Base-by-base conservation (phyloP, 768 basidiomycete species). In the Collybiopsis luxurians region DNA sequence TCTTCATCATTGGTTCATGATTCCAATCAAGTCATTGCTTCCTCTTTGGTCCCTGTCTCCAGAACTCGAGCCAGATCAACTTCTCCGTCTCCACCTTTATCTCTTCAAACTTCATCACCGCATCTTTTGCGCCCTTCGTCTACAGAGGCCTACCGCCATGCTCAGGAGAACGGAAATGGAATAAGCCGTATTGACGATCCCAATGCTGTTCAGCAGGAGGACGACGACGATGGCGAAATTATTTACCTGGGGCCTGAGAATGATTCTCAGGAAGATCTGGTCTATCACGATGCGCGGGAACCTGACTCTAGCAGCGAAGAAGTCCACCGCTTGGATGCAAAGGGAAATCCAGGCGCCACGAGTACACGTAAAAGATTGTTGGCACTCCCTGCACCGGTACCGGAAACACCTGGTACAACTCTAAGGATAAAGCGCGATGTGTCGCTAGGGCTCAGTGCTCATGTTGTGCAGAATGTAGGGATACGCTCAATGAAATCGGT, bases 401-500 rank as follows among this genome's bases (percentile, higher is more conserved):
- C 36, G 13, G 28, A 50, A 13, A 50, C 31, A 23, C 28, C 21
- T 10, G 12, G 46, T 3, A 28, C 28, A 13, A 26, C 13, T 23
- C 15, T 26, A 26, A 31, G 53, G 1, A 43, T 13, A 34, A 26
- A 19, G 17, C 15, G n/a, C n/a, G n/a, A 17, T 13, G 9, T 31
- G 4, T 15, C 1, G 4, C 24, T n/a, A 12, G 24, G 36, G 7
- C 19, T 17, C 21, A 39, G 21, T 3, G 24, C 10, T 23, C 12
- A 19, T 15, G 23, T 26, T 51, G 31, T 34, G 13, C 21, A 26
- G 19, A 13, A 51, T 4, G 1, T 53, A 27, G 61, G 57, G 66
- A 59, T 57, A 49, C 62, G 63, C 52, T 51, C 59, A 11, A 28
- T 64, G 36, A 70, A 71, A 59, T 67, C 68, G 19, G 67, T 63